phyloP scores from a whole-genome alignment of 768 basidiomycete species.

The Termitomyces sp. region DNA sequence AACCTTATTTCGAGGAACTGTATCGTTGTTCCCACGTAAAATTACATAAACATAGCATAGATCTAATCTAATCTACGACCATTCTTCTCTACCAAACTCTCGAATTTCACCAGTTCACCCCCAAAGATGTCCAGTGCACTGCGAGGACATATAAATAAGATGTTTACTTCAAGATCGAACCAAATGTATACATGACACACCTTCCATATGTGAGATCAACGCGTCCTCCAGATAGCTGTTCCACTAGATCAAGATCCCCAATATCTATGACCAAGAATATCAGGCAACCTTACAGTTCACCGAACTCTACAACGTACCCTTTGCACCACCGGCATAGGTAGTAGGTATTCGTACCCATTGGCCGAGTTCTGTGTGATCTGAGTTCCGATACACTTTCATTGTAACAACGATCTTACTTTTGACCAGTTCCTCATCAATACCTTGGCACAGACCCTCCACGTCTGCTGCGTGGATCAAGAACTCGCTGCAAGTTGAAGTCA shows the following conservation, averaged over 20 bases:
- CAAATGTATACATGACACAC: conserved; percentile 34
- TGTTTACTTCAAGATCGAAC: not conserved
- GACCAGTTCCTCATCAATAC: conserved; percentile 90
- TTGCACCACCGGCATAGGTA: conserved; percentile 97
- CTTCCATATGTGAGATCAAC: conserved; percentile 89
- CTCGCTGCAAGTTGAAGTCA: conserved; percentile 49
- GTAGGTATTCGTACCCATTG: conserved; percentile 90
- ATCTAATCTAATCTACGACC: conserved; percentile 31
- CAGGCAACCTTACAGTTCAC: not conserved
- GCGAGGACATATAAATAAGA: not conserved
- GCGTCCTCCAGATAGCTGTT: conserved; percentile 71
- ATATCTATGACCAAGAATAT: conserved; percentile 46
- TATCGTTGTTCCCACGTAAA: conserved; percentile 33
- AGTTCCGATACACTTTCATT: not conserved
- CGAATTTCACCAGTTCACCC: conserved; percentile 55
- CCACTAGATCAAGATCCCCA: conserved; percentile 75
- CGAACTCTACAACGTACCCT: conserved; percentile 42
- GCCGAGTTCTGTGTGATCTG: conserved; percentile 58
- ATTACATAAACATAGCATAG: conserved; percentile 26
- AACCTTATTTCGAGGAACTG: conserved; percentile 43
- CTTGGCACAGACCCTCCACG: conserved; percentile 95
- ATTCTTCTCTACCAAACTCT: conserved; percentile 18
- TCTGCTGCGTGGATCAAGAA: conserved; percentile 98
- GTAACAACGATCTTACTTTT: conserved; percentile 41
- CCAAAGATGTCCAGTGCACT: conserved; percentile 69